These are phyloP conservation scores for Kwoniella shivajii DNA, from an alignment of 1,284 basidiomycete species.

Conservation along the genomic window DNA sequence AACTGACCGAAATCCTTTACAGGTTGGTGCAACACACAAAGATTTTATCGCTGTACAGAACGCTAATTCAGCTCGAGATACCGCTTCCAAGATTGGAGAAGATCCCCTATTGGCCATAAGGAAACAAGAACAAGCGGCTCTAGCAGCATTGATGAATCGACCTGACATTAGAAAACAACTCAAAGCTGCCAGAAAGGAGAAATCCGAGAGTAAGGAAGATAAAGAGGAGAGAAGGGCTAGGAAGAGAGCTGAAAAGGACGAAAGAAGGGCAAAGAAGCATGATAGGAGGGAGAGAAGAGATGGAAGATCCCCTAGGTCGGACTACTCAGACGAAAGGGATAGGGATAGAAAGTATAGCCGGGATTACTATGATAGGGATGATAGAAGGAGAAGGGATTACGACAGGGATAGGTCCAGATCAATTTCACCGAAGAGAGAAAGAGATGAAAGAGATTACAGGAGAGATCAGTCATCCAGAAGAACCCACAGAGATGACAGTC, in stretches of 20 bases:
- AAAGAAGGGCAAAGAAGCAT: constrained; percentile 41
- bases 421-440: constrained; percentile 21
- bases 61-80: constrained; percentile 86
- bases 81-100: constrained; percentile 90
- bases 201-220: constrained; percentile 58
- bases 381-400: constrained; percentile 10
- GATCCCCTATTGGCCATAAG: constrained; percentile 96
- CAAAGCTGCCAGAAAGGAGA: constrained; percentile 69
- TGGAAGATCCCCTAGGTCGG: constrained; percentile 29
- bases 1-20: neutral
- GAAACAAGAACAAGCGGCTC: constrained; percentile 92
- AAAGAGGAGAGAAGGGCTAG: constrained; percentile 64
- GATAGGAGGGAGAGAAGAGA: constrained; percentile 20
- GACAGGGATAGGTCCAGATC: constrained; percentile 20
- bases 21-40: constrained; percentile 82
- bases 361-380: constrained; percentile 19
- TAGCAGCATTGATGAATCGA: constrained; percentile 85
- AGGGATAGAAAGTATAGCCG: constrained; percentile 15
- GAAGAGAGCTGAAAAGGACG: constrained; percentile 63
- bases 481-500: constrained; percentile 23
- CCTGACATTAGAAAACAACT: constrained; percentile 83
- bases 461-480: constrained; percentile 16
- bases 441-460: constrained; percentile 17
- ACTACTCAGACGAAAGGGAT: constrained; percentile 32
- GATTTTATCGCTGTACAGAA: constrained; percentile 90